phyloP scores from a whole-genome alignment of 306 rosid species.

The Spatholobus suberectus region DNA sequence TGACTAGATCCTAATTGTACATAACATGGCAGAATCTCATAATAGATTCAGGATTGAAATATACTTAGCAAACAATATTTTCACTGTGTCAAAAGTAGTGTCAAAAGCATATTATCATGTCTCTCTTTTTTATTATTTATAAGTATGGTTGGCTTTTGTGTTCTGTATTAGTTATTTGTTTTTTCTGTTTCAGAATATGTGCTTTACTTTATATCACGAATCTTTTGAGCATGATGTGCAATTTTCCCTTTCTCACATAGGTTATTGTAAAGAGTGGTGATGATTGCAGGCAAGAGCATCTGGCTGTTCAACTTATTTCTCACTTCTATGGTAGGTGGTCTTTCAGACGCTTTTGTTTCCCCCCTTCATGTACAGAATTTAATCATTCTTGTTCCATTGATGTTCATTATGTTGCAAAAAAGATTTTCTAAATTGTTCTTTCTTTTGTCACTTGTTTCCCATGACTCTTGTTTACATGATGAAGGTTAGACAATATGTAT shows the following conservation, averaged over 20 bases:
- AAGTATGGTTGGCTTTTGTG: constrained; percentile 31
- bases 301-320: constrained; percentile 98
- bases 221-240: constrained; percentile 30
- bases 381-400: background rate
- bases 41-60: background rate
- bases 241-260: constrained; percentile 51
- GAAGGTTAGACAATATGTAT: background rate
- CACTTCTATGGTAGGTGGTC: constrained; percentile 85
- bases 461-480: background rate
- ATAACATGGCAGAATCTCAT: background rate
- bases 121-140: background rate
- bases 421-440: constrained; percentile 6
- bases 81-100: constrained; percentile 12
- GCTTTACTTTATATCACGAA: constrained; percentile 22
- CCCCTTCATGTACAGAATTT: constrained; percentile 20
- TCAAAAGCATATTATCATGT: constrained; percentile 18
- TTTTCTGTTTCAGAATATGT: constrained; percentile 20
- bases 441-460: background rate
- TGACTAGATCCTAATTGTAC: background rate
- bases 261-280: constrained; percentile 98
- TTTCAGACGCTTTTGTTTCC: constrained; percentile 27
- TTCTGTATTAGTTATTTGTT: constrained; percentile 16
- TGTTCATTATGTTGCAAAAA: constrained; percentile 19
- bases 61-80: constrained; percentile 3
- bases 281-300: constrained; percentile 99